Evolutionary conservation across 2,329 filamentous ascomycete genomes (phyloP), one percentile per base, ranked within the genome.

Genomic region (Penicillium sp.): DNA sequence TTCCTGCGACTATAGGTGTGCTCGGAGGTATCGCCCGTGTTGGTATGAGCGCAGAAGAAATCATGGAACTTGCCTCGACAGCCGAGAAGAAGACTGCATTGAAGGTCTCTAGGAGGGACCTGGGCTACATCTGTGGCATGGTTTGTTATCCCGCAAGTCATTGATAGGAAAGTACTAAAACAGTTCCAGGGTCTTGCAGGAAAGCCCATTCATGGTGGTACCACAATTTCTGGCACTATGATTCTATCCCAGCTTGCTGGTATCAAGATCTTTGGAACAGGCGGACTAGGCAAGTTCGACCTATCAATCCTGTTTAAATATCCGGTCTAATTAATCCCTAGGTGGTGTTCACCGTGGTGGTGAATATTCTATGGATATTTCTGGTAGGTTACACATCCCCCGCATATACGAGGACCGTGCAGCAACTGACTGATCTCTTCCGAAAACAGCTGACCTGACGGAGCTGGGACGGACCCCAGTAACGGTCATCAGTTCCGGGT

Each of bases 211-310:
- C 89, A 96, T 73, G 95, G 93, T 27, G 95, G 93, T 10, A 99
- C 95, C 1, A 99, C 95, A 2, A 90, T 99, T 55, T 87, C 93
- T 5, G 93, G 90, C 1, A 99, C 95, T 3, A 97, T 96, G 90
- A 76, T 97, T 37, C 84, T 99, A 29, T 91, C 95, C 45, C 83
- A 90, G 61, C 79, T 93, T 58, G 93, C 92, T 27, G 93, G 93
- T 10, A 96, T 99, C 71, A 89, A 87, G 62, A 85, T 99, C 49
- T 97, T 99, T 75, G 95, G 92, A 26, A 99, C 95, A 6, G 95
- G 95, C 46, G 95, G 95, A 13, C 85, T 99, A 4, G 93, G 75
- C 77, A 61, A 29, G 65, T 65, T 29, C 4, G 27, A 14, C 2
- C 16, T 14, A 11, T n/a, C 24, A n/a, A 33, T 27, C 7, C 19